phyloP scores from a whole-genome alignment of 2,329 filamentous ascomycete species.

The Aspergillus fructus region DNA sequence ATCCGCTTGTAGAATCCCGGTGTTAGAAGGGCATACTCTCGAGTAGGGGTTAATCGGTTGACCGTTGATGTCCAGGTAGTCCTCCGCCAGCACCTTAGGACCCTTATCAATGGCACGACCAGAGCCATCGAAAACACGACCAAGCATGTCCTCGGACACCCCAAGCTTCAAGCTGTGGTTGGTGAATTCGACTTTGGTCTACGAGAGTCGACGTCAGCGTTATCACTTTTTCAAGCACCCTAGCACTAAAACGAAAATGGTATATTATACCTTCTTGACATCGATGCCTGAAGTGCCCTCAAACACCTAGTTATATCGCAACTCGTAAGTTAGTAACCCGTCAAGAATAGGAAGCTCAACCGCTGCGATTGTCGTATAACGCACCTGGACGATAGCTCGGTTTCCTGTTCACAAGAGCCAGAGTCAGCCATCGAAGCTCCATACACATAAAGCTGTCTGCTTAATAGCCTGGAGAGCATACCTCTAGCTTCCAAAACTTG shows the following conservation, averaged over 20 bases:
- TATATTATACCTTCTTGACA: slow-evolving; percentile 80
- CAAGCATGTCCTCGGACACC: slow-evolving; percentile 99
- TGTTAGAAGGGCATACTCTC: slow-evolving; percentile 58
- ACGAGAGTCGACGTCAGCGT: slow-evolving; percentile 20
- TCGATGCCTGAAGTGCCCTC: slow-evolving; percentile 96
- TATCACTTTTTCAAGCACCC: slow-evolving; percentile 10
- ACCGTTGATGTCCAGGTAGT: slow-evolving; percentile 98
- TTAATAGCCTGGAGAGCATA: slow-evolving; percentile 40
- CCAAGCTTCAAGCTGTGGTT: slow-evolving; percentile 97
- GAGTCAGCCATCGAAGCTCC: slow-evolving; percentile 18
- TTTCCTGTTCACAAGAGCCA: slow-evolving; percentile 60
- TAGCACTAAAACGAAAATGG: background rate
- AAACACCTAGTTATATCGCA: slow-evolving; percentile 68
- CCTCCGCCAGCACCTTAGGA: slow-evolving; percentile 94
- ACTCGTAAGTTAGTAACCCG: slow-evolving; percentile 22
- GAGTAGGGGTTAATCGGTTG: slow-evolving; percentile 98
- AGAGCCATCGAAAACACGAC: slow-evolving; percentile 97
- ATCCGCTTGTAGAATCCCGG: background rate
- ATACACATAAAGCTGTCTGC: background rate
- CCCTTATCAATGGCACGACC: slow-evolving; percentile 98
- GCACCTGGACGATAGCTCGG: slow-evolving; percentile 91
- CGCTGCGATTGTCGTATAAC: slow-evolving; percentile 16
- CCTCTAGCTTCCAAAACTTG: slow-evolving; percentile 98
- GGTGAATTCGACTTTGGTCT: slow-evolving; percentile 97
- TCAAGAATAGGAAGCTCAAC: slow-evolving; percentile 8